Evolutionary conservation across 2,329 filamentous ascomycete species (phyloP), one percentile per base, ranked within the genome.

Genomic region (Xylaria sp.): DNA sequence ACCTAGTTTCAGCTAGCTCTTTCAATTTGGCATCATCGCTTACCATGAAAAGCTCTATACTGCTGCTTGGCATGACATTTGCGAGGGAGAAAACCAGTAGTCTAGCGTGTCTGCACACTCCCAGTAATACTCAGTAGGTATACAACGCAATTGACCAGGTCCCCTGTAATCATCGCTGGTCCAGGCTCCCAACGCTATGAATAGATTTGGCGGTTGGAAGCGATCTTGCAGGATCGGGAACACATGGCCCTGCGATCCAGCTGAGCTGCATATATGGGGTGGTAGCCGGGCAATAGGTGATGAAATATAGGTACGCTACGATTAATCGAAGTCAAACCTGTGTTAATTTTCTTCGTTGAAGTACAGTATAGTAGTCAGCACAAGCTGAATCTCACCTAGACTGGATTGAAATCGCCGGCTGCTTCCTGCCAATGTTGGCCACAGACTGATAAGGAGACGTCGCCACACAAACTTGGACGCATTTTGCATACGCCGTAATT

Each of bases 401-500:
- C 41, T 46, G 15, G 3, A n/a, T 18, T 41, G 13, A 41, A 41
- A 10, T 41, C 9, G 13, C 39, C 39, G 39, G 2, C 9, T 41
- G 8, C 5, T 41, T 3, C 28, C 28, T 28, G 3, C 28, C 28
- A 4, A 28, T 28, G 28, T 28, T 28, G 28, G 28, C 28, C 9
- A 23, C 9, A 3, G 46, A 20, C n/a, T 48, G 46, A 48, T 48
- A 48, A 48, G 44, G 7, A 48, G n/a, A 34, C 23, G 46, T 20
- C 55, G 56, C 56, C 63, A 59, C 37, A 46, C 41, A 50, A 10
- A 34, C 41, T 39, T 44, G 3, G 18, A 34, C 9, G 52, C 32
- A 51, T 15, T 25, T 8, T 23, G n/a, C n/a, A 23, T 39, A 56
- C 28, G 25, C 37, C 60, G 44, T 64, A 55, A 68, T 60, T 46